Evolutionary conservation across 1,284 basidiomycete species (phyloP), one percentile per base, ranked within the genome.

Genomic region (Naganishia liquefaciens): DNA sequence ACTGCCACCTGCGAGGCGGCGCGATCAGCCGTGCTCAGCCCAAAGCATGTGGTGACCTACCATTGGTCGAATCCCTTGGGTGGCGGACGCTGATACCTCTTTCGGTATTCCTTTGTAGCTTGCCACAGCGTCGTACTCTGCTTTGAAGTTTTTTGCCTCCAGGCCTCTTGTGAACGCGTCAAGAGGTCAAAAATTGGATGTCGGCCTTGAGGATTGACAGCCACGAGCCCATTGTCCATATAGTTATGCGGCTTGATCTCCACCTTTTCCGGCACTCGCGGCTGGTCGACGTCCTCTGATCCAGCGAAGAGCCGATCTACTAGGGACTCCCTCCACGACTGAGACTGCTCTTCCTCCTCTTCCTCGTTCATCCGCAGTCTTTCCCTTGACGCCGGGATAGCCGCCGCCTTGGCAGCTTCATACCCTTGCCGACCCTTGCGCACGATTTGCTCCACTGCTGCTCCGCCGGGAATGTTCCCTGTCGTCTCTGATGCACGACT

Each of bases 11-110:
- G 47, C n/a, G 13, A 25, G 51, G 27, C 17, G 51, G 27, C 17
- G 33, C 7, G 9, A 37, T 25, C 9, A n/a, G 25, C 30, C 13
- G 42, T 33, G 50, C 13, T 33, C 50, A 5, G 28, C 5, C 9
- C 13, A 19, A 3, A 10, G 74, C 72, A 68, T 54, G 74, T 63
- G 81, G 3, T 84, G 82, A 69, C 71, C 86, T 86, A 87, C 78
- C 78, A 79, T 13, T 64, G 54, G 44, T 81, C 79, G 54, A 82
- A 82, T 0, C 81, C 81, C 60, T 73, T 77, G 0, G 81, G 81
- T n/a, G 81, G 81, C 9, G 70, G 63, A 3, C 81, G 74, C 0
- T 70, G 69, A 65, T 82, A 79, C 27, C 80, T 65, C 27, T 72
- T 67, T 39, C 70, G 66, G 65, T 82, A 82, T 66, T 79, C 79